Conservation (phyloP, 352 stramenopile species). For the Phytophthora fragariaefolia region DNA sequence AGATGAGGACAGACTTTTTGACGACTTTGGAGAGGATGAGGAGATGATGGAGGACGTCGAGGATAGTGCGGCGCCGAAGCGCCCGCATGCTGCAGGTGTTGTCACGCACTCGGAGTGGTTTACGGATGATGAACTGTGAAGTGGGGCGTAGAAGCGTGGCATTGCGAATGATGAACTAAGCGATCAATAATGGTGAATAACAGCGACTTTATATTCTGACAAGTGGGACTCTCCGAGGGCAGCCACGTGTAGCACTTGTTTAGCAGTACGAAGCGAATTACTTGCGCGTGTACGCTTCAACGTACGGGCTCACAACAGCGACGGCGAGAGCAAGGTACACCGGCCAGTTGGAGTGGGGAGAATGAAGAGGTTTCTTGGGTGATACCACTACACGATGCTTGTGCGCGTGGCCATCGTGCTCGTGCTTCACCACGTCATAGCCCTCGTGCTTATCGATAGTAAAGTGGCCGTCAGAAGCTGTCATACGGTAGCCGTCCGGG, state of each 20-base stretch:
- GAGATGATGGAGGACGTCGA: slow-evolving; percentile 57
- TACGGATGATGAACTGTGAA: slow-evolving; percentile 41
- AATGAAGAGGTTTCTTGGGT: slow-evolving; percentile 17
- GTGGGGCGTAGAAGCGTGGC: background rate
- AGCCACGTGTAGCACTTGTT: background rate
- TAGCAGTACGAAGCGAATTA: slow-evolving; percentile 9
- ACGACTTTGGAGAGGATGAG: slow-evolving; percentile 44
- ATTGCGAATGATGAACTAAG: slow-evolving; percentile 11
- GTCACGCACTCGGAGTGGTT: slow-evolving; percentile 65
- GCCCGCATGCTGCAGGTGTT: slow-evolving; percentile 44
- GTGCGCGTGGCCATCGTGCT: slow-evolving; percentile 34
- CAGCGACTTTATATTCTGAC: slow-evolving; percentile 17
- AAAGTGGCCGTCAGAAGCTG: slow-evolving; percentile 30
- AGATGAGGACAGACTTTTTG: slow-evolving; percentile 26
- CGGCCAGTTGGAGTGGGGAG: slow-evolving; percentile 22
- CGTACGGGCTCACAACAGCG: slow-evolving; percentile 34
- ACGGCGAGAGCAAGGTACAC: slow-evolving; percentile 30
- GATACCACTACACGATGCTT: slow-evolving; percentile 38
- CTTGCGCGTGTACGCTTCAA: slow-evolving; percentile 26
- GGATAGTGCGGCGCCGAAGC: slow-evolving; percentile 22
- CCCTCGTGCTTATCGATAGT: slow-evolving; percentile 44
- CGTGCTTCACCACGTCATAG: slow-evolving; percentile 50
- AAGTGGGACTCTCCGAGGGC: background rate
- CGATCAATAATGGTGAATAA: slow-evolving; percentile 14
- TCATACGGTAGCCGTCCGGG: slow-evolving; percentile 38